phyloP scores from a whole-genome alignment of 2,329 filamentous ascomycete species.

The Incumbomyces delicatus region DNA sequence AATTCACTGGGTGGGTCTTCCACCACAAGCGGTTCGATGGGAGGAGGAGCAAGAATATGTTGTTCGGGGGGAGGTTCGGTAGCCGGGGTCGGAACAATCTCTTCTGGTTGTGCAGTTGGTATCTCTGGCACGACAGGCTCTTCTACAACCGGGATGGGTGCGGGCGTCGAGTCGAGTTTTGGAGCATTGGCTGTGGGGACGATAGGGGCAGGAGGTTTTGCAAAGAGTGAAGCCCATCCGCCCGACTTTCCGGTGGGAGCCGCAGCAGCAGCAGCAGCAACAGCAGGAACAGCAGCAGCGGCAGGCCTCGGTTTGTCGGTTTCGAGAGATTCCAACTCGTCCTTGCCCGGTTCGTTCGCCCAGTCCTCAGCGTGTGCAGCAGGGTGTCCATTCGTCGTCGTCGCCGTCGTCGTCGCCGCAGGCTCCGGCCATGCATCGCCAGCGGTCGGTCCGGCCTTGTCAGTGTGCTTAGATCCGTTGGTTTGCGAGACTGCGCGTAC shows the following conservation, averaged over 20 bases:
- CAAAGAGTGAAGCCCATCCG: conserved; percentile 65
- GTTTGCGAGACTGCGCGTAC: conserved; percentile 33
- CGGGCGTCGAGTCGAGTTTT: conserved; percentile 41
- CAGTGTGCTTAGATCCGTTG: conserved; percentile 32
- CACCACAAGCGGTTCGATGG: conserved; percentile 29
- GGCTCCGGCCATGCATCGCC: conserved; percentile 13
- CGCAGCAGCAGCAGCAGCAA: conserved; percentile 17
- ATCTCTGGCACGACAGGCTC: conserved; percentile 2
- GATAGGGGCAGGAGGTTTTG: conserved; percentile 42
- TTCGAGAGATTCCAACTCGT: conserved; percentile 20
- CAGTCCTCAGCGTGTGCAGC: conserved; percentile 16
- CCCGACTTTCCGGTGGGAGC: conserved; percentile 16
- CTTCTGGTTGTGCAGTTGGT: conserved; percentile 7
- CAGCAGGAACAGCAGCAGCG: conserved; percentile 17
- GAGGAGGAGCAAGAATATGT: conserved; percentile 27
- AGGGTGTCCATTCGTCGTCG: conserved; percentile 19
- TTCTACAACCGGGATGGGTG: conserved; percentile 12
- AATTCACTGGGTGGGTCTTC: conserved; percentile 25
- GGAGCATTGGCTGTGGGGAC: conserved; percentile 24
- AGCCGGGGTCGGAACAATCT: conserved; percentile 22
- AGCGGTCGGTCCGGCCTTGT: conserved; percentile 23
- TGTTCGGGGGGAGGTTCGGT: conserved; percentile 35
- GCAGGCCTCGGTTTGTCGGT: conserved; percentile 15
- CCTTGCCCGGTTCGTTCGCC: conserved; percentile 21
- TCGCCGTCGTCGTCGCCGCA: conserved; percentile 9